A percentile compares a stretch with the other conserved stretches of the same genome.
These are phyloP conservation scores for Cicer cuneatum DNA, from an alignment of 306 rosid species.

Conservation along the genomic window DNA sequence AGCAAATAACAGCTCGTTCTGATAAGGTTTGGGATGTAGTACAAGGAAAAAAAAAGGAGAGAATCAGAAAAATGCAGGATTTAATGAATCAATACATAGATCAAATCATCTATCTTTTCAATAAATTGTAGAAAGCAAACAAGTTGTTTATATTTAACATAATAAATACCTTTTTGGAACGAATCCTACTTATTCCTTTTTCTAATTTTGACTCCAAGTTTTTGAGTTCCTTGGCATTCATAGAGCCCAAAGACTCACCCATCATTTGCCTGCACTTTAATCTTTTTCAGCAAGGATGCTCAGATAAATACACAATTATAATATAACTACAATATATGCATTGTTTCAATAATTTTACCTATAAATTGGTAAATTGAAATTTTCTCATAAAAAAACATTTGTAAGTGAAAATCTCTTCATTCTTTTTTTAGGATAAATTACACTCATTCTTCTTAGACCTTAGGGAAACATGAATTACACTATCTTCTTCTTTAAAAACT, in stretches of 20 bases:
- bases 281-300: background rate
- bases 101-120: slow-evolving; percentile 8
- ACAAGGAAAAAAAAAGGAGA: slow-evolving; percentile 40
- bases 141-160: background rate
- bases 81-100: slow-evolving; percentile 24
- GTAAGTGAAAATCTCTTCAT: background rate
- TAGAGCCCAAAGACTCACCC: slow-evolving; percentile 68
- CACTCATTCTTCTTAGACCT: too few relatives aligned
- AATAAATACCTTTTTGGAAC: slow-evolving; percentile 76
- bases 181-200: slow-evolving; percentile 75
- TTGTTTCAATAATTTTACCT: background rate
- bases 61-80: slow-evolving; percentile 40
- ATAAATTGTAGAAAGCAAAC: background rate
- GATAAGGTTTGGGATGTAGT: slow-evolving; percentile 28
- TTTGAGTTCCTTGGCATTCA: slow-evolving; percentile 66
- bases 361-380: too few relatives aligned
- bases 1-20: slow-evolving; percentile 87
- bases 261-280: slow-evolving; percentile 61
- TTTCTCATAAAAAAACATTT: too few relatives aligned
- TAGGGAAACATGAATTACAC: too few relatives aligned
- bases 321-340: background rate
- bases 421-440: too few relatives aligned
- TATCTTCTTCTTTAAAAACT: too few relatives aligned
- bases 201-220: slow-evolving; percentile 69
- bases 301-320: background rate